Conservation (phyloP, 805 yeast genomes). For the Metschnikowia santaceciliae region DNA sequence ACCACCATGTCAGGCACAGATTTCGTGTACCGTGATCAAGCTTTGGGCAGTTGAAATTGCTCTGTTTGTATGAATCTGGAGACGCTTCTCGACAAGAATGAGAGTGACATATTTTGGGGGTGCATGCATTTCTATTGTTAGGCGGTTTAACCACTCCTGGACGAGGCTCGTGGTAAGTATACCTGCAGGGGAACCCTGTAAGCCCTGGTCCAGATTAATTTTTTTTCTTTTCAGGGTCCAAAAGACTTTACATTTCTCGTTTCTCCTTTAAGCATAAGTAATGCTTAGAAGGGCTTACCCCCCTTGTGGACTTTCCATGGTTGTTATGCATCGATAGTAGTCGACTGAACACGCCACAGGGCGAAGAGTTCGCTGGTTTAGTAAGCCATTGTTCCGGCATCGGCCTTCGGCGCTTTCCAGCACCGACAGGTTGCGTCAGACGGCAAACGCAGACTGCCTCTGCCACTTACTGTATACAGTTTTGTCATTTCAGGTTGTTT, state of each 20-base stretch:
- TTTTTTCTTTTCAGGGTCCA: too few relatives aligned
- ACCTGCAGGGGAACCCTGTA: too few relatives aligned
- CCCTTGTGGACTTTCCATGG: not conserved
- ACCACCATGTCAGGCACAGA: not conserved
- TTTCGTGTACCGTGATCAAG: not conserved
- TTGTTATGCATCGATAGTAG: not conserved
- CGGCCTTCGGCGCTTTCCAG: not conserved
- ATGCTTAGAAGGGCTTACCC: not conserved
- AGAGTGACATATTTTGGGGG: not conserved
- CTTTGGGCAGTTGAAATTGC: not conserved
- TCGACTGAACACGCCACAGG: not conserved
- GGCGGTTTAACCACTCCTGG: not conserved
- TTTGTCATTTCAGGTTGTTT: not conserved
- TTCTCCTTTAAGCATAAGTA: not conserved
- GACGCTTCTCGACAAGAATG: not conserved
- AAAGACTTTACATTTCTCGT: too few relatives aligned
- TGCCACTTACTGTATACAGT: not conserved
- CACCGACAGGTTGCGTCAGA: not conserved
- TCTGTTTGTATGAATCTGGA: not conserved
- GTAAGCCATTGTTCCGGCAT: not conserved
- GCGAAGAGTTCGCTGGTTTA: not conserved
- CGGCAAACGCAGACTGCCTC: not conserved
- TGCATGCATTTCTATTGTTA: not conserved
- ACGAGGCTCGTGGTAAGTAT: not conserved
- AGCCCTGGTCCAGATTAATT: too few relatives aligned